phyloP scores from a whole-genome alignment of 1,139 yeast species.

The Hemisphaericaspora subhashii region DNA sequence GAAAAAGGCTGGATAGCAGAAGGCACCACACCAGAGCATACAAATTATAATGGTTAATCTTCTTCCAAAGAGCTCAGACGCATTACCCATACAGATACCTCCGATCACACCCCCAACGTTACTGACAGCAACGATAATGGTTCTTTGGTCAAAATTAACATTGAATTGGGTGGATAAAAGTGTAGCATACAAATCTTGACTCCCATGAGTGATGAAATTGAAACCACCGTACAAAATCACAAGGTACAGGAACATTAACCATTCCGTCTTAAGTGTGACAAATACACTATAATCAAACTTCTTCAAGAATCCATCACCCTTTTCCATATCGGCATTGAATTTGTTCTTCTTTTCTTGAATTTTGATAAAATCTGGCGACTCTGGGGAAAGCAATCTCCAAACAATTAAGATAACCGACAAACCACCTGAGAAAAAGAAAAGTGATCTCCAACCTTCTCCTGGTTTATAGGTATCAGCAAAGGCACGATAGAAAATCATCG shows the following conservation, averaged over 20 bases:
- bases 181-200: constrained; percentile 56
- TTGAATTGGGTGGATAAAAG: constrained; percentile 41
- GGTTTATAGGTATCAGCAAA: constrained; percentile 63
- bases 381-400: constrained; percentile 36
- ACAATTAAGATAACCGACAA: constrained; percentile 33
- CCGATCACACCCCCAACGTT: constrained; percentile 54
- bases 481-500: constrained; percentile 37
- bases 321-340: constrained; percentile 11
- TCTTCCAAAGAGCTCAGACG: constrained; percentile 47
- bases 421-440: constrained; percentile 81
- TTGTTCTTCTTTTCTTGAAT: constrained; percentile 18
- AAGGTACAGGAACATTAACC: constrained; percentile 45
- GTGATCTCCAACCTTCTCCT: constrained; percentile 63
- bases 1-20: constrained; percentile 35
- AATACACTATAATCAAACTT: constrained; percentile 18
- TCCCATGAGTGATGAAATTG: constrained; percentile 56
- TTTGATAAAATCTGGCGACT: constrained; percentile 28
- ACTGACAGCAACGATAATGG: constrained; percentile 47
- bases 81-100: constrained; percentile 47
- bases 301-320: constrained; percentile 9
- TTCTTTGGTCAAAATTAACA: constrained; percentile 33
- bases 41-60: constrained; percentile 41
- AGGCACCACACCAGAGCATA: constrained; percentile 31
- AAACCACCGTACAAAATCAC: constrained; percentile 48
- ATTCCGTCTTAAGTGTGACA: constrained; percentile 34